These are phyloP conservation scores for Gloeostereum incarnatum DNA, from an alignment of 768 basidiomycete species.

Conservation along the genomic window DNA sequence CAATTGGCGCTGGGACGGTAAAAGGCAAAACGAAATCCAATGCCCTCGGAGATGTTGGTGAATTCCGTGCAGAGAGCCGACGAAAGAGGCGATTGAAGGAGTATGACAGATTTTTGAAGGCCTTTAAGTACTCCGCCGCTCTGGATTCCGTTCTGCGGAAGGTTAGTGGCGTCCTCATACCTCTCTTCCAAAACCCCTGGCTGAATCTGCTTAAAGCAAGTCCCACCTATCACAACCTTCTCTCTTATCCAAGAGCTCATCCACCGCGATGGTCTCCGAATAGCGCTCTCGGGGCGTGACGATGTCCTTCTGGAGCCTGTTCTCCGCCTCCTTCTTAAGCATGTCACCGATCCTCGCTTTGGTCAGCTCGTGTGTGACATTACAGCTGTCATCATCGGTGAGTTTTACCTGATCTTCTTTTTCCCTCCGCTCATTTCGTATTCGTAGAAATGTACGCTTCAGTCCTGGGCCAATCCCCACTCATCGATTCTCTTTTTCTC, in stretches of 20 bases:
- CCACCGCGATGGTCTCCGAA: constrained; percentile 80
- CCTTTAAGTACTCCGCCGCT: constrained; percentile 91
- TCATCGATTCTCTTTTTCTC: constrained; percentile 81
- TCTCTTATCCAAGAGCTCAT: constrained; percentile 90
- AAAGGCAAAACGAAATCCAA: constrained; percentile 40
- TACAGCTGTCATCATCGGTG: constrained; percentile 75
- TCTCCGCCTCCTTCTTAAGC: constrained; percentile 74
- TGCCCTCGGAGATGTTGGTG: constrained; percentile 54
- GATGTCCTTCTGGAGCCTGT: constrained; percentile 91
- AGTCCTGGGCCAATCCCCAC: constrained; percentile 88
- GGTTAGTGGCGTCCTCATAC: constrained; percentile 32
- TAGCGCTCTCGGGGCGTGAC: constrained; percentile 84
- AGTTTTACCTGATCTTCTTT: constrained; percentile 17
- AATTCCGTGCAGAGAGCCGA: constrained; percentile 69
- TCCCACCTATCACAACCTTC: constrained; percentile 80
- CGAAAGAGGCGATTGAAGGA: constrained; percentile 66
- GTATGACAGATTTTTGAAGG: constrained; percentile 85
- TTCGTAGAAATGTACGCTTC: constrained; percentile 86
- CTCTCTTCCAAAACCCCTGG: no score
- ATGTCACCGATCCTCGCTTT: constrained; percentile 86
- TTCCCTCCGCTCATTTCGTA: constrained; percentile 6
- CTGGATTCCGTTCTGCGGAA: constrained; percentile 86
- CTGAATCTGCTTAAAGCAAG: constrained; percentile 39
- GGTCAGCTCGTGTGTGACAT: constrained; percentile 85
- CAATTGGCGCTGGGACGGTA: constrained; percentile 45